Evolutionary conservation across 1,284 basidiomycete genomes (phyloP), one percentile per base, ranked within the genome.

Genomic region (Trichosporon coremiiforme): DNA sequence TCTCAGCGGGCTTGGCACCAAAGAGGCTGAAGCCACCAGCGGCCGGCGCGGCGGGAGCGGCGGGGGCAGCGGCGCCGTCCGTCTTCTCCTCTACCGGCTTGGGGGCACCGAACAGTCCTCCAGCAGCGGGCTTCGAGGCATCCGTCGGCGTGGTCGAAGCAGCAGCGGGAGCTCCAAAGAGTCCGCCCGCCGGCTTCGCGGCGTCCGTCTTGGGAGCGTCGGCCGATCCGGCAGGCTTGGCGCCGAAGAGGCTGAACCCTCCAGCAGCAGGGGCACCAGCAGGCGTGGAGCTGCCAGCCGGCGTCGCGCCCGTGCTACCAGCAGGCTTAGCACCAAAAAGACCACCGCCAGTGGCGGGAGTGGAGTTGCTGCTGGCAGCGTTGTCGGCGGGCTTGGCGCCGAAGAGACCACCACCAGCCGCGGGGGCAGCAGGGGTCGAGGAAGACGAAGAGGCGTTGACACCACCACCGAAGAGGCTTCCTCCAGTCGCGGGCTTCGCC

Each of bases 381-480:
- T 68, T 38, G 68, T 47, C 29, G 66, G 36, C 31, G 71, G 63
- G 36, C 60, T 70, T 33, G 73, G 68, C 35, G 50, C 79, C 79
- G 29, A 82, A 82, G 8, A 75, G 66, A 9, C 79, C 71, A 55
- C 79, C 79, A 4, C 76, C 65, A n/a, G 77, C 75, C 2, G 79
- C 77, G n/a, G 80, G 78, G 4, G 73, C 29, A 6, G 63, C 65
- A 15, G 67, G 55, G 1, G 66, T 36, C 10, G 76, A 68, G 35
- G 74, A 15, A 29, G 72, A 35, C 20, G 55, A 45, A 1, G 55
- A 60, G 7, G 66, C 64, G 20, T 47, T 64, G 15, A 75, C 70
- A 57, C 75, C 50, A 10, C 74, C 66, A 73, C 79, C 79, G 64
- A 83, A 80, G 10, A 80, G 67, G 1, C 75, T 68, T 31, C 69